Conservation (phyloP, 1,284 basidiomycete genomes). For the Austropuccinia psidii region DNA sequence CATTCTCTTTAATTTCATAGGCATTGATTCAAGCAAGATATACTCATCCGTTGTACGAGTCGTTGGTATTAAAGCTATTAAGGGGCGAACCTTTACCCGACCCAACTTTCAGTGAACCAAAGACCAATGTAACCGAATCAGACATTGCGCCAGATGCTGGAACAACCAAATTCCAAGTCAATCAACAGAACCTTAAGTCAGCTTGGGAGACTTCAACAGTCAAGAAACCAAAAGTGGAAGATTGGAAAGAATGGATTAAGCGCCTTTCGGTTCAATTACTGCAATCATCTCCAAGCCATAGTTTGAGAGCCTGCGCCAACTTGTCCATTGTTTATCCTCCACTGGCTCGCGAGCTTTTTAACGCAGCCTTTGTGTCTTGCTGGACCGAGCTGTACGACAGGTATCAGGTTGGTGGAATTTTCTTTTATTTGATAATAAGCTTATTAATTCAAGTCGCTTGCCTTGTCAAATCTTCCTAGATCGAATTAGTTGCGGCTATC, state of each 20-base stretch:
- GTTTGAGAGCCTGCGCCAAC: conserved; percentile 87
- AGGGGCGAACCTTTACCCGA: conserved; percentile 82
- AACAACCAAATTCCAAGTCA: conserved; percentile 85
- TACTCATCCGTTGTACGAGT: conserved; percentile 78
- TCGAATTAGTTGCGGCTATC: conserved; percentile 84
- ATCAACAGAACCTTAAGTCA: conserved; percentile 94
- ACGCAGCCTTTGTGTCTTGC: conserved; percentile 95
- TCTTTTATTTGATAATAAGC: background rate
- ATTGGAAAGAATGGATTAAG: conserved; percentile 96
- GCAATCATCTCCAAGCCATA: conserved; percentile 96
- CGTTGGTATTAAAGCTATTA: conserved; percentile 75
- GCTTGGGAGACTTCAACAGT: conserved; percentile 89
- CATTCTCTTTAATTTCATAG: conserved; percentile 49
- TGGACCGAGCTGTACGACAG: conserved; percentile 95
- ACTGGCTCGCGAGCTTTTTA: conserved; percentile 89
- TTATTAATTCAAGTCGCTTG: background rate
- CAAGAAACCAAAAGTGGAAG: conserved; percentile 56
- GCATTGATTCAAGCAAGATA: conserved; percentile 70
- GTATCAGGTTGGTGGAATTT: conserved; percentile 64
- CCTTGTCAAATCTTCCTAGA: conserved; percentile 52
- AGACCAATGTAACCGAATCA: conserved; percentile 47
- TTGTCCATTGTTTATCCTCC: conserved; percentile 86
- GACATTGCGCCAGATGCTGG: conserved; percentile 54
- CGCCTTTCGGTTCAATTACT: conserved; percentile 90
- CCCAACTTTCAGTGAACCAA: conserved; percentile 51